Base-by-base conservation (phyloP, 129 eudicot species). In the Chrysanthemum makinoi region DNA sequence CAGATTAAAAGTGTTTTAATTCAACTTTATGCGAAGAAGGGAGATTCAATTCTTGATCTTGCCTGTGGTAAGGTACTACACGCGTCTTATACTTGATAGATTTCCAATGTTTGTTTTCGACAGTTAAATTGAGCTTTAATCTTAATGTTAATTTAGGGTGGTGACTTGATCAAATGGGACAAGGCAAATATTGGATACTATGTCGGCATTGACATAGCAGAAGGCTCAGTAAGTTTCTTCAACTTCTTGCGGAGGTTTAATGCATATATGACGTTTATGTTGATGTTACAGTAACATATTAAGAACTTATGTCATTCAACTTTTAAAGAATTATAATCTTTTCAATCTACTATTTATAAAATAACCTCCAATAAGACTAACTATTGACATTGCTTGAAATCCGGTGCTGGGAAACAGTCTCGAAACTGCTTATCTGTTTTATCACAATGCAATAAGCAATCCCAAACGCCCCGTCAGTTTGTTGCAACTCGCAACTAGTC, bases 91-190 rank as follows among this genome's bases (percentile, higher is more conserved):
- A 54, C 53, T 55, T 71, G 30, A 17, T 78, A 15, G 6, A 24
- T 71, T 71, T 55, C 5, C 51, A 47, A 64, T 63, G 12, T 19
- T 28, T 63, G 15, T 65, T 44, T 50, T 71, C 8, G 24, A 62
- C 65, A 49, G 28, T 35, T 71, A 12, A 67, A 19, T 65, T 70
- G 54, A 78, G 2, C 73, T 71, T 46, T 71, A 55, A 44, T 28
- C 53, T 70, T 63, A 20, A 15, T 33, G 33, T 69, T 72, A 11
- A 68, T 67, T 65, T 62, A 94, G 99, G 99, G 99, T 33, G 99
- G 99, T 68, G 99, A 94, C 76, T 87, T 94, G 47, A 94, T 94
- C 68, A 94, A 94, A 81, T 94, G 99, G 99, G 99, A 94, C 82
- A 94, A 94, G 82, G 99, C 99, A 47, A 88, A 77, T 80, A 82